Base-by-base conservation (phyloP, 116 monocot species). In the Cymodocea nodosa region DNA sequence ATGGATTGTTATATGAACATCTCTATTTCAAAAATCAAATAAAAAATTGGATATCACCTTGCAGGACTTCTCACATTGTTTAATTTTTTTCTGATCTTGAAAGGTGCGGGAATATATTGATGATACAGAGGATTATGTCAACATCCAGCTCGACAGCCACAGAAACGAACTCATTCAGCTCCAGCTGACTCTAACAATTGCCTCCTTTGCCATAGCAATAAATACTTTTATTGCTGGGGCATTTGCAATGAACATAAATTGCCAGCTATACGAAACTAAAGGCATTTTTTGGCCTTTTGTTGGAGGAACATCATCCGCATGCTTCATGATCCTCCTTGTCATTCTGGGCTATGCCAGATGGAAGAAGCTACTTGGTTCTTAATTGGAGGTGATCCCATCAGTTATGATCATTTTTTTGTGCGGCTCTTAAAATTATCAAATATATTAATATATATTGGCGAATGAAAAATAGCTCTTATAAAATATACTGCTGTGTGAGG, bases 81-180 rank as follows among this genome's bases (percentile, higher is more conserved):
- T 44, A 3, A 8, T 44, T 44, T 44, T 44, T 44, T 44, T 11
- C 44, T 44, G 44, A 8, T 6, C 2, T 44, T 44, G 11, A 3
- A 44, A 81, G 80, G 76, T 81, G 19, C 37, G 80, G 20, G 76
- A 81, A 59, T 76, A 73, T 60, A 76, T 81, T 9, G 73, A 81
- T 72, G 80, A 81, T 35, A 76, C 80, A 69, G 82, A 77, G 19
- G 79, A 79, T 44, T 83, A 79, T 64, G 76, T 83, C 40, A 76
- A 83, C 44, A 73, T 83, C 58, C 83, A 83, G 64, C 76, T 79
- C 2, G 76, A 76, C 67, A 83, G 73, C 60, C 79, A 76, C 20
- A 54, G 83, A 57, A 83, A 83, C 53, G 76, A 76, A 60, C 76
- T 83, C 49, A 83, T 83, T 70, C 76, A 83, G 60, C 70, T 83